Evolutionary conservation across 192 early-diverging fungal genomes (phyloP), one percentile per base, ranked within the genome.

Genomic region (Physocladia obscura): DNA sequence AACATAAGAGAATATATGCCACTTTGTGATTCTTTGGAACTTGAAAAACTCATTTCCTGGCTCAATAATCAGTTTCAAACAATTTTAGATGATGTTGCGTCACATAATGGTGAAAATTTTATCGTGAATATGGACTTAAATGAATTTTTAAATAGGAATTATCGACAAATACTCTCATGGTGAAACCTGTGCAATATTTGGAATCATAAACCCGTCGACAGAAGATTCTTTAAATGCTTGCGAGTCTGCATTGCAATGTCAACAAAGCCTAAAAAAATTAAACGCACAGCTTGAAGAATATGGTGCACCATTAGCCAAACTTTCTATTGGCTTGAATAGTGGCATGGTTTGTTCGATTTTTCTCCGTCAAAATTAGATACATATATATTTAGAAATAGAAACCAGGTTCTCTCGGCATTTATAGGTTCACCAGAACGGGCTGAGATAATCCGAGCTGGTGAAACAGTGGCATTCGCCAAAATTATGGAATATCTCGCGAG

Each of bases 161-260:
- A 22, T 68, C 4, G 65, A 68, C 50, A 68, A 68, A 30, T 68
- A 24, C 21, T 13, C 4, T 13, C 52, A 35, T 15, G 65, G 65
- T 11, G 6, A 8, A 37, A 32, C 47, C n/a, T 6, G 22, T 22
- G 65, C 54, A 13, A 44, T 68, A 2, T 68, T 68, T 55, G 65
- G 65, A 34, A 19, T 22, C n/a, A 19, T 24, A 13, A 37, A 4
- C 13, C n/a, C 27, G 35, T 21, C 49, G 21, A 22, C n/a, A 8
- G 17, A 15, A 30, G 54, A 57, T 34, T 6, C 52, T 4, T 40
- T 31, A 8, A 21, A 57, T 38, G 65, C 65, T 35, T 68, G 65
- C 44, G 52, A 68, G 22, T 68, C 51, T 57, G 65, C 65, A 37
- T 29, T 68, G 35, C 24, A 49, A 11, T 4, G 54, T 11, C 15